Conservation (phyloP, 2,329 filamentous ascomycete species). For the Beauveria sp. region DNA sequence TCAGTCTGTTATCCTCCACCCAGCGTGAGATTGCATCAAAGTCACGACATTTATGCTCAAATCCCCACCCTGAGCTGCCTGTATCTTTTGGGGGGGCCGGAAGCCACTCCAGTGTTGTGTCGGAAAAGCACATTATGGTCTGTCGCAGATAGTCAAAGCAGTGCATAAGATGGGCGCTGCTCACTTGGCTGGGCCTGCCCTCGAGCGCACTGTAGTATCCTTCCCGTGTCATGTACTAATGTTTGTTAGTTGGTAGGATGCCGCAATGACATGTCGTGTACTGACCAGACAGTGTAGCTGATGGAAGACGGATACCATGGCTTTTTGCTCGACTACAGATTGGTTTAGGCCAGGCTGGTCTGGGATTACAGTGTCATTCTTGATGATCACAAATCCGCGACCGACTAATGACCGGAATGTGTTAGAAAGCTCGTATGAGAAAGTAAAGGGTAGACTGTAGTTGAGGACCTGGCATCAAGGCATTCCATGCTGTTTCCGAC, state of each 20-base stretch:
- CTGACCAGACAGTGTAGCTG: background rate
- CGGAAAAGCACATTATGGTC: conserved; percentile 38
- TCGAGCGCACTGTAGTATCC: conserved; percentile 11
- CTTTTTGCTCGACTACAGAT: background rate
- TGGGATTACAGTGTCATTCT: background rate
- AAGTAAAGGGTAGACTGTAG: background rate
- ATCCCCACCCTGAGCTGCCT: conserved; percentile 14
- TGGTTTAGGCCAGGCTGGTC: background rate
- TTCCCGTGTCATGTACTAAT: conserved; percentile 10
- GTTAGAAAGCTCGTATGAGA: background rate
- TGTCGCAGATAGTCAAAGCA: conserved; percentile 42
- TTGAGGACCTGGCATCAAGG: background rate
- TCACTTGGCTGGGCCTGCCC: conserved; percentile 12
- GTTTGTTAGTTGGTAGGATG: background rate
- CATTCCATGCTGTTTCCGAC: background rate
- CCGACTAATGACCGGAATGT: background rate
- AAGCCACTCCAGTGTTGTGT: conserved; percentile 37
- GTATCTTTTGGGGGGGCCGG: background rate
- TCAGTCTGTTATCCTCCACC: conserved; percentile 12
- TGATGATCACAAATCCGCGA: background rate
- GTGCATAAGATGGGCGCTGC: conserved; percentile 35
- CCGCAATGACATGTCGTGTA: background rate
- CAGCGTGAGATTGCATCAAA: conserved; percentile 21
- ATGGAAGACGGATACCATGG: background rate
- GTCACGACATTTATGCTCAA: conserved; percentile 19